A percentile compares a stretch with the other conserved stretches of the same genome.
Conservation (phyloP, 345 rosid genomes). For the Pistacia integerrima region DNA sequence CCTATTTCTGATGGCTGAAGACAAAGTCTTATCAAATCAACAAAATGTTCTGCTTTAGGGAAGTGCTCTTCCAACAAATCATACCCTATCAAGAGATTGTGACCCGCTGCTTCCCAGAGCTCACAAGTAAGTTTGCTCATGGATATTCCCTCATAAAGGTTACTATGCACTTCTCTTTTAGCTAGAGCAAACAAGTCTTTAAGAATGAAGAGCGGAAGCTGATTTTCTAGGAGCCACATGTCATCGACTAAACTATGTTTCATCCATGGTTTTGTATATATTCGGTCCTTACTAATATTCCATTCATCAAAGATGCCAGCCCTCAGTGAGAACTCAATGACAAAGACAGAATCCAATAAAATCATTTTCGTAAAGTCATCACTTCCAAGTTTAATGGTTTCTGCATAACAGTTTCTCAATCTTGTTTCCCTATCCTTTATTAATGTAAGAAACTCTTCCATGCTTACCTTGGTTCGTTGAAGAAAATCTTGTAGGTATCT, state of each 20-base stretch:
- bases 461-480: not conserved
- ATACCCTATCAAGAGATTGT: not conserved
- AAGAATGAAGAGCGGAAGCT: slow-evolving; percentile 29
- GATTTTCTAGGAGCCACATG: slow-evolving; percentile 33
- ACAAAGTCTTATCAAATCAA: slow-evolving; percentile 7
- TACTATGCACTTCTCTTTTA: not conserved
- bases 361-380: slow-evolving; percentile 24
- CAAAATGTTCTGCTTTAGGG: not conserved
- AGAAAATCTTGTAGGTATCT: slow-evolving; percentile 21
- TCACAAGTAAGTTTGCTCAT: not conserved
- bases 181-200: slow-evolving; percentile 7
- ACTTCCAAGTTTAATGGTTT: not conserved
- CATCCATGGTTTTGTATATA: slow-evolving; percentile 17
- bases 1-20: not conserved
- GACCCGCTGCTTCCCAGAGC: not conserved
- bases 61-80: not conserved
- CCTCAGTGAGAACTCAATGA: slow-evolving; percentile 19
- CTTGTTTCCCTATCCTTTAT: not conserved
- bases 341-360: slow-evolving; percentile 20
- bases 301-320: not conserved
- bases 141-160: not conserved
- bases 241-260: not conserved
- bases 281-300: not conserved
- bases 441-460: not conserved
- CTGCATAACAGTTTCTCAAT: slow-evolving; percentile 9